Base-by-base conservation (phyloP, 2,329 filamentous ascomycete species). In the Mycogone perniciosa region DNA sequence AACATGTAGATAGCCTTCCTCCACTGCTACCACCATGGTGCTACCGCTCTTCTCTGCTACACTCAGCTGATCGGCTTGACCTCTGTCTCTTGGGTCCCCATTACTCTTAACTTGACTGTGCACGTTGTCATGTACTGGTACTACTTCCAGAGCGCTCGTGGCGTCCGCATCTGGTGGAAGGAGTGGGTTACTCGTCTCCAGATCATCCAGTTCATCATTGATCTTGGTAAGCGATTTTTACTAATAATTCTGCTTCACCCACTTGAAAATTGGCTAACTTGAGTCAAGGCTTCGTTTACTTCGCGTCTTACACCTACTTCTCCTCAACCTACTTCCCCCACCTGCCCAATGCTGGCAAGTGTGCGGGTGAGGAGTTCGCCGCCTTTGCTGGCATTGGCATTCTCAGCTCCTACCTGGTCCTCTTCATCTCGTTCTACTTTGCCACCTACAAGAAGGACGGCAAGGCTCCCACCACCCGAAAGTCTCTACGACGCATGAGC, bases 71-170 rank as follows among this genome's bases (percentile, higher is more conserved):
- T 96, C 64, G 92, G 92, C 60, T 82, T 88, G 65, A 97, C 92
- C 42, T 81, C 92, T 40, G 92, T 97, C 51, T 95, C 91, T 54
- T 97, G 92, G 92, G 89, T 96, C 50, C 85, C 86, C 56, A 97
- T 97, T 68, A 86, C 83, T 48, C 82, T 97, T 62, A 97, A 97
- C 80, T 75, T 97, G 66, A 83, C 82, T 57, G 92, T 97, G 50
- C 92, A 97, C 75, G 92, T 97, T 53, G 88, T 96, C 68, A 97
- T 97, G 92, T 97, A 97, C 85, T 96, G 91, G 91, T 97, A 97
- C 84, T 97, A 97, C 82, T 97, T 97, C 85, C 92, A 97, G 80
- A 92, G 89, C 66, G 91, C 92, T 50, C 90, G 92, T 62, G 93
- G 93, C 61, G 83, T 97, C 71, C 86, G 85, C 65, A 93, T 96